A percentile compares a stretch with the other conserved stretches of the same genome.
These are phyloP conservation scores for Malus hybrid DNA, from an alignment of 331 rosid species.

Conservation along the genomic window DNA sequence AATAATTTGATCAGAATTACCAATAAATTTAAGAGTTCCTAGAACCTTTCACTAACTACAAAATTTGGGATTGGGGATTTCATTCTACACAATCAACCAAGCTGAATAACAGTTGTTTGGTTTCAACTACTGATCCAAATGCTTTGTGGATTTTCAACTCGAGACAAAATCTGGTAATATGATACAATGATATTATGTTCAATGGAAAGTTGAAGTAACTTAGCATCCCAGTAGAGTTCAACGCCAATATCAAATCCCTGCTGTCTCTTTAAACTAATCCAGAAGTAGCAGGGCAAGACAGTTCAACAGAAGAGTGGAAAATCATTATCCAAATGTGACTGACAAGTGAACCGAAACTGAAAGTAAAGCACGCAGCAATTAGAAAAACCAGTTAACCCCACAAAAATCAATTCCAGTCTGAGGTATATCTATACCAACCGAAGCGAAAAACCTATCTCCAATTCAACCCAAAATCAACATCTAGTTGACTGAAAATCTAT, in stretches of 20 bases:
- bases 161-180: neutral
- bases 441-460: neutral
- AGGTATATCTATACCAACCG: neutral
- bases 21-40: neutral
- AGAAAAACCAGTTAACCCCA: neutral
- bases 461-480: neutral
- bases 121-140: neutral
- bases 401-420: neutral
- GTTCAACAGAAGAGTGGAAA: neutral
- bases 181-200: neutral
- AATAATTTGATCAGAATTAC: conserved; percentile 2
- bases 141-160: neutral
- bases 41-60: neutral
- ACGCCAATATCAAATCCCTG: neutral
- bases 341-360: neutral
- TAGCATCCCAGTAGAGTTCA: neutral
- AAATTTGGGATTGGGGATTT: neutral
- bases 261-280: neutral
- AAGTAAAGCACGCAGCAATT: neutral
- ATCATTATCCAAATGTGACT: neutral
- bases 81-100: neutral
- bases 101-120: neutral
- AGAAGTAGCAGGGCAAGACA: neutral
- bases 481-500: neutral
- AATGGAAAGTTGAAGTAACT: neutral